These are phyloP conservation scores for Paradendryphiella salina DNA, from an alignment of 2,329 filamentous ascomycete genomes.

Conservation along the genomic window DNA sequence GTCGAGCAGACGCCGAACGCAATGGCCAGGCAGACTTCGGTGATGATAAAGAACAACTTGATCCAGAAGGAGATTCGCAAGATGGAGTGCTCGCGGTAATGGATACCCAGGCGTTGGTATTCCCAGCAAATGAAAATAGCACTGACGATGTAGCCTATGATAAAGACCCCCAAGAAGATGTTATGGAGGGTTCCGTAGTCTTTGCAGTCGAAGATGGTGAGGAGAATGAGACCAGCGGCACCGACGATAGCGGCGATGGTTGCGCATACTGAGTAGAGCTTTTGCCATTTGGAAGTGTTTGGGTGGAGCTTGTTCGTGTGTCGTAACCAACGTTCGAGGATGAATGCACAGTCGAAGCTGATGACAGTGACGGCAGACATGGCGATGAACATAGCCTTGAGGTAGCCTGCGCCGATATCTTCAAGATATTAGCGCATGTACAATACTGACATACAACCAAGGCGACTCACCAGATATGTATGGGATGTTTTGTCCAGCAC, in stretches of 20 bases:
- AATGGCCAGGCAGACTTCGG: conserved; percentile 74
- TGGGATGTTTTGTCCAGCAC: conserved; percentile 61
- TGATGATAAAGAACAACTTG: conserved; percentile 80
- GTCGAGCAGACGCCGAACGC: conserved; percentile 67
- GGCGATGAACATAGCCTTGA: conserved; percentile 79
- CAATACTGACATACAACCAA: too few species aligned
- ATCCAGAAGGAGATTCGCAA: conserved; percentile 81
- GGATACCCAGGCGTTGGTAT: conserved; percentile 81
- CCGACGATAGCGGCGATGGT: conserved; percentile 74
- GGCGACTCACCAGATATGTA: conserved; percentile 67
- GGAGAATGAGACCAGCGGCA: conserved; percentile 75
- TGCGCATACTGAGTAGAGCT: conserved; percentile 62
- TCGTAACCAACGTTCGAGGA: conserved; percentile 81
- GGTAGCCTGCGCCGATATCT: conserved; percentile 61
- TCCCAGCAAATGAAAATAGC: conserved; percentile 89
- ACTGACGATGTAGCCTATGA: conserved; percentile 79
- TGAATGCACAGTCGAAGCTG: conserved; percentile 78
- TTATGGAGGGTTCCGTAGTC: conserved; percentile 69
- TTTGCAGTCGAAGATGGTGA: conserved; percentile 85
- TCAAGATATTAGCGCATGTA: conserved; percentile 26
- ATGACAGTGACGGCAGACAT: conserved; percentile 73
- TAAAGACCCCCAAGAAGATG: conserved; percentile 79
- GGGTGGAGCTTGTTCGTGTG: conserved; percentile 77
- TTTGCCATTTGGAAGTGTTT: conserved; percentile 68
- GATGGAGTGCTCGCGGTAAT: conserved; percentile 74